Base-by-base conservation (phyloP, 805 yeast genomes). In the Ogataea philodendri region DNA sequence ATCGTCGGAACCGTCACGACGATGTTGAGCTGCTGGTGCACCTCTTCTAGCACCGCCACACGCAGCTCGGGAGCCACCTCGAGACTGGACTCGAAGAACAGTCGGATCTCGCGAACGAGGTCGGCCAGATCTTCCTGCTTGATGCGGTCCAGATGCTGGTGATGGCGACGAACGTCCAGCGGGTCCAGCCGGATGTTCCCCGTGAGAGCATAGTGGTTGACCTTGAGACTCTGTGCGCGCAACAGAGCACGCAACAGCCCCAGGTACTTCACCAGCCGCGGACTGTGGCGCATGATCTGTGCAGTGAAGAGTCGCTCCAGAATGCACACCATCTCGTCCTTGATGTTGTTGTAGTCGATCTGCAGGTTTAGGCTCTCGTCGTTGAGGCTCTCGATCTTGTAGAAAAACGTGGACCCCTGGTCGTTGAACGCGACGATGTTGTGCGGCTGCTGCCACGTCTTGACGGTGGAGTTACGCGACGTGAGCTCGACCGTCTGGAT, bases 381-480 rank as follows among this genome's bases (percentile, higher is more conserved):
- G 9, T 37, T 45, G 31, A 56, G 24, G 37, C 53, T 29, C 22
- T 59, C 52, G n/a, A 84, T 67, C 35, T 69, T 66, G 59, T 74
- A 85, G 39, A 81, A 76, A 30, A 69, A 72, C 3, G 76, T 71
- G 0, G 78, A 76, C 0, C 87, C 83, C 42, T 84, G 89, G n/a
- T 81, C 88, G 5, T 74, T 74, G 51, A 73, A 76, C 0, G 84
- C 81, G 14, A 82, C 59, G 7, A 74, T 38, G 36, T 55, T 48
- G 31, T 41, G 37, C 6, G 72, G 67, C 40, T 29, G 54, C 16
- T 23, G 62, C 69, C 40, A 57, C 1, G 59, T 44, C 22, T 46
- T 42, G 15, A 57, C 48, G 3, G 19, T 22, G 3, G 54, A 50
- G 14, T 32, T 41, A 9, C 44, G 35, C 3, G 60, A 45, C 4